Evolutionary conservation across 2,329 filamentous ascomycete species (phyloP).

Genomic region (Aspergillus costaricaensis): DNA sequence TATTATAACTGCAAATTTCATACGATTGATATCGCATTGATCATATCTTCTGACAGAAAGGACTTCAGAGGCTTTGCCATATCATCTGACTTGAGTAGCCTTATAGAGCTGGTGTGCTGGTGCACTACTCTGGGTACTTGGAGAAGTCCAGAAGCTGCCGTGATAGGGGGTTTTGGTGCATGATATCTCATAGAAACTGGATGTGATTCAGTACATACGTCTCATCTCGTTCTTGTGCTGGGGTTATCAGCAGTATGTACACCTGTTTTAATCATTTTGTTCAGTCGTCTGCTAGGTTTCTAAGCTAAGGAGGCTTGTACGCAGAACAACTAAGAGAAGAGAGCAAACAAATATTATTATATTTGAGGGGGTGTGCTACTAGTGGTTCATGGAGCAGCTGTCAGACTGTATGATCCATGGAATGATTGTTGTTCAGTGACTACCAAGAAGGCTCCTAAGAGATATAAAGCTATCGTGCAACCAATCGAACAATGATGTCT

Average conservation of each 20-base stretch:
- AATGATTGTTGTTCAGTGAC: too few species aligned
- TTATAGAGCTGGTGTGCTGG: conserved; percentile 29
- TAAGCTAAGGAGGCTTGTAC: too few species aligned
- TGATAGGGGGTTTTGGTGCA: neutral
- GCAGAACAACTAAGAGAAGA: too few species aligned
- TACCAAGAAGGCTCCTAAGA: too few species aligned
- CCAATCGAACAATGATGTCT: neutral
- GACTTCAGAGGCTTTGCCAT: conserved; percentile 18
- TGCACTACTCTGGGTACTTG: conserved; percentile 21
- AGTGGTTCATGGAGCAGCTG: too few species aligned
- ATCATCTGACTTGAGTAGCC: conserved; percentile 21
- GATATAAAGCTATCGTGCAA: too few species aligned
- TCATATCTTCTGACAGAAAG: conserved; percentile 15
- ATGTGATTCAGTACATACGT: conserved; percentile 19
- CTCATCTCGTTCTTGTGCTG: conserved; percentile 30
- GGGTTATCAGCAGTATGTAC: conserved; percentile 28
- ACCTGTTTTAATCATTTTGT: conserved; percentile 25
- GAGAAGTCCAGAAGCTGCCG: conserved; percentile 29
- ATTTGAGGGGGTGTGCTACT: too few species aligned
- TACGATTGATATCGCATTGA: conserved; percentile 22
- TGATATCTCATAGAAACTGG: neutral
- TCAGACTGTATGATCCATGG: too few species aligned
- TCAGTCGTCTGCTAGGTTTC: too few species aligned
- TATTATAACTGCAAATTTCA: conserved; percentile 18
- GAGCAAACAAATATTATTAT: too few species aligned